Evolutionary conservation across 768 basidiomycete species (phyloP).

Genomic region (Suillus alpinus): DNA sequence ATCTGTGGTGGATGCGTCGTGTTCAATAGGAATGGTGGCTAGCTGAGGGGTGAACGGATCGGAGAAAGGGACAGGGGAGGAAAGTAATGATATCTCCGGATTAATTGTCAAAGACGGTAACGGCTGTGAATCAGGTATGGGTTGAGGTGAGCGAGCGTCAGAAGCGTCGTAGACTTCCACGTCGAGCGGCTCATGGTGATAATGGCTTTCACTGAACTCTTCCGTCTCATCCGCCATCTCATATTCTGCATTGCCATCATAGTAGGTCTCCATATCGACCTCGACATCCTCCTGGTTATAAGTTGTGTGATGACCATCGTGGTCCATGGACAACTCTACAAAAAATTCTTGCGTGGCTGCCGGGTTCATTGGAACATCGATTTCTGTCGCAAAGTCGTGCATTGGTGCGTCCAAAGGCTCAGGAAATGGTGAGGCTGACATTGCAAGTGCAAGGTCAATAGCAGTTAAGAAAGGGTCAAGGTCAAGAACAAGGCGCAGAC

Average conservation of each 20-base stretch:
- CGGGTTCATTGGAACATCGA: conserved; percentile 59
- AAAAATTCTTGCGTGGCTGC: conserved; percentile 44
- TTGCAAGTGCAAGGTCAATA: conserved; percentile 13
- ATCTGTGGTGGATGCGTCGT: background rate
- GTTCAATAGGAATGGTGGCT: background rate
- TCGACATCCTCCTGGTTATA: conserved; percentile 48
- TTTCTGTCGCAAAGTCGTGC: conserved; percentile 55
- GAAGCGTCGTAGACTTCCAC: conserved; percentile 43
- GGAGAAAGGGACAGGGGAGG: background rate
- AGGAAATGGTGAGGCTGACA: conserved; percentile 32
- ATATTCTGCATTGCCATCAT: conserved; percentile 49
- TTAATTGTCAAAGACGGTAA: background rate
- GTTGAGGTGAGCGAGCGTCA: conserved; percentile 27
- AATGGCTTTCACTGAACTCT: conserved; percentile 11
- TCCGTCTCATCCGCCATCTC: conserved; percentile 35
- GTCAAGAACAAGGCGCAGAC: conserved; percentile 14
- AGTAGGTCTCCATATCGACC: conserved; percentile 63
- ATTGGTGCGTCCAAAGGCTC: conserved; percentile 63
- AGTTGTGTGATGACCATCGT: conserved; percentile 39
- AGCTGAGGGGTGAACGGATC: background rate
- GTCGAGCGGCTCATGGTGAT: conserved; percentile 32
- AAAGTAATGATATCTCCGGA: conserved; percentile 9
- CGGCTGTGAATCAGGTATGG: conserved; percentile 16
- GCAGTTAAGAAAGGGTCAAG: conserved; percentile 14
- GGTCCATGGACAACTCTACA: conserved; percentile 59